Percentiles rank a stretch among this genome's conserved stretches.
Conservation (phyloP, 331 rosid genomes). For the Arachis monticola region DNA sequence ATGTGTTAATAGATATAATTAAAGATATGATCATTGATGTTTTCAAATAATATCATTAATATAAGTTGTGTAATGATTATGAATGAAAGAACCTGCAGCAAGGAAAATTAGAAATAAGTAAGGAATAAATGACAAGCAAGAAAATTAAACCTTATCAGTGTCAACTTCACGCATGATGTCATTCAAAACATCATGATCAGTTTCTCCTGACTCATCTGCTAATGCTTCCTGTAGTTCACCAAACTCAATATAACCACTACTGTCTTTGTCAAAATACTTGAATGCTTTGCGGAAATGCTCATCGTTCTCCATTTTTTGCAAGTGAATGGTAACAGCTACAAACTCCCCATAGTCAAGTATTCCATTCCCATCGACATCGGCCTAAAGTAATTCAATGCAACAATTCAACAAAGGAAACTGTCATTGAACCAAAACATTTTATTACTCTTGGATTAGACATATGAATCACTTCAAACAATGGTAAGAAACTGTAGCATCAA, state of each 20-base stretch:
- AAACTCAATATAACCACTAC: slow-evolving; percentile 79
- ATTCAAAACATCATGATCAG: slow-evolving; percentile 69
- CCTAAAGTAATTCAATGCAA: slow-evolving; percentile 52
- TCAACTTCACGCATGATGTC: slow-evolving; percentile 94
- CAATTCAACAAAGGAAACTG: slow-evolving; percentile 22
- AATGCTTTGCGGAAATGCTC: slow-evolving; percentile 91
- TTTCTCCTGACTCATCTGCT: slow-evolving; percentile 79
- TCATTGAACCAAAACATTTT: slow-evolving; percentile 14
- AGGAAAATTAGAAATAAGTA: slow-evolving; percentile 6
- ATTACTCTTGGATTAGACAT: slow-evolving; percentile 11
- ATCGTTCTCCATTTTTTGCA: slow-evolving; percentile 95
- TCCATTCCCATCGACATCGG: slow-evolving; percentile 96
- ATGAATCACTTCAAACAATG: slow-evolving; percentile 11
- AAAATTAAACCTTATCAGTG: slow-evolving; percentile 80
- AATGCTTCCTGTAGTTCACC: slow-evolving; percentile 71
- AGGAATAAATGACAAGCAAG: slow-evolving; percentile 29
- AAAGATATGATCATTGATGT: no score
- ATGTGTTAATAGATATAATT: no score
- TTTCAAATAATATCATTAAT: no score
- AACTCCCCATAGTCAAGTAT: slow-evolving; percentile 93
- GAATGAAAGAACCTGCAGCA: neutral
- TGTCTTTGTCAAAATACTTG: slow-evolving; percentile 82
- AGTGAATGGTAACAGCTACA: slow-evolving; percentile 95
- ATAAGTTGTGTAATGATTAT: no score
- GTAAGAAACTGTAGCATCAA: neutral